Evolutionary conservation across 2,329 filamentous ascomycete genomes (phyloP).

Genomic region (Chalara sp.): DNA sequence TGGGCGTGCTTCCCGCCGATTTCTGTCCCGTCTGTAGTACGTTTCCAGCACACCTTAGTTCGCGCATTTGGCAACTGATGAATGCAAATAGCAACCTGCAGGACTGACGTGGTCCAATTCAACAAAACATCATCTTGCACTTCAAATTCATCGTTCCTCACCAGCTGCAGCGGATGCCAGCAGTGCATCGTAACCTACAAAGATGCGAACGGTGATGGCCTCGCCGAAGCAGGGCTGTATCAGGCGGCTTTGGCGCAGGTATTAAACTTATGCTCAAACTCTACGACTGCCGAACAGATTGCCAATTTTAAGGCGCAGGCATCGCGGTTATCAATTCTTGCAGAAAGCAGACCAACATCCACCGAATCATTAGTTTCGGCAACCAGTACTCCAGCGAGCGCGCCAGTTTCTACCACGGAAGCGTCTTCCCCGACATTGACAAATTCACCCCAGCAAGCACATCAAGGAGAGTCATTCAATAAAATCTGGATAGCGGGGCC

Average conservation of each 20-base stretch:
- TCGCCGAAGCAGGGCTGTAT: not conserved
- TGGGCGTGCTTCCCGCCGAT: too few relatives aligned
- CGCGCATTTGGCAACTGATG: too few relatives aligned
- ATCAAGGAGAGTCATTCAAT: not conserved
- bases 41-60: too few relatives aligned
- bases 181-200: not conserved
- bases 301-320: not conserved
- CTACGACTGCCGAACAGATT: not conserved
- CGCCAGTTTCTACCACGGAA: not conserved
- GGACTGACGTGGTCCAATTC: not conserved
- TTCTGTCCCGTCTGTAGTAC: too few relatives aligned
- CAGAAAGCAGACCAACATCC: not conserved
- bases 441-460: not conserved
- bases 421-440: not conserved
- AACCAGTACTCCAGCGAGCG: not conserved
- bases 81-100: not conserved
- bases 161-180: not conserved
- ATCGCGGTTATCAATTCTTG: not conserved
- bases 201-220: not conserved
- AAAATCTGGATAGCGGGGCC: not conserved
- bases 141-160: not conserved
- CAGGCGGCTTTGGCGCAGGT: not conserved
- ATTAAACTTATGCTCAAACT: not conserved
- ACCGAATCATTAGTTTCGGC: not conserved
- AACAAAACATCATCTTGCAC: not conserved